These are phyloP conservation scores for Phytophthora tubulina DNA, from an alignment of 352 stramenopile species.

Conservation along the genomic window DNA sequence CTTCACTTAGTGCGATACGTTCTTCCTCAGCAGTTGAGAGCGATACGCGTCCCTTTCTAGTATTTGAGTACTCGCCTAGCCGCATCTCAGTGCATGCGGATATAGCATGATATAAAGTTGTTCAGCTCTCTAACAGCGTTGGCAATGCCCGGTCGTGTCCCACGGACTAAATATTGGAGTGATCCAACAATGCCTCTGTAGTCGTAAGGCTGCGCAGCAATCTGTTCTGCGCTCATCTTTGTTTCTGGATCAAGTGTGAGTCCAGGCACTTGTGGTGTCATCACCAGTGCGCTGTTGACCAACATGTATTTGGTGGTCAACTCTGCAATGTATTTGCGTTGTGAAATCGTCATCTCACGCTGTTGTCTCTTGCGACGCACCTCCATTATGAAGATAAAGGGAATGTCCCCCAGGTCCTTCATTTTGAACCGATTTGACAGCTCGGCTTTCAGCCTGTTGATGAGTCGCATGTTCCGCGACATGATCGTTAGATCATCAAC, in stretches of 20 bases:
- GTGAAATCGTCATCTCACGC: slow-evolving; percentile 13
- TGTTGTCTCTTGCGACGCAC: slow-evolving; percentile 5
- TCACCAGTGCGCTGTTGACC: background rate
- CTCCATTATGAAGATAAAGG: slow-evolving; percentile 11
- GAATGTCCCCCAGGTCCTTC: no score
- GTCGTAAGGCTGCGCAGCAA: slow-evolving; percentile 32
- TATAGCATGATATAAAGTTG: slow-evolving; percentile 43
- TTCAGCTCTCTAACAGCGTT: slow-evolving; percentile 37
- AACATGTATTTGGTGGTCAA: background rate
- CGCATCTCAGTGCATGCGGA: background rate
- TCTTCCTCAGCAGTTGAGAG: no score
- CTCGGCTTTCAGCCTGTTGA: no score
- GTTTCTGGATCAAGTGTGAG: slow-evolving; percentile 21
- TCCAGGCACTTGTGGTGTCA: slow-evolving; percentile 17
- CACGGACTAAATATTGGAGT: slow-evolving; percentile 31
- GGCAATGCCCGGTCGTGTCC: slow-evolving; percentile 20
- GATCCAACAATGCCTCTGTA: slow-evolving; percentile 14
- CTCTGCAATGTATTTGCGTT: slow-evolving; percentile 13
- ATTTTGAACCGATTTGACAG: no score
- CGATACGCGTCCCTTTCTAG: no score
- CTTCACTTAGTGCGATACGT: no score
- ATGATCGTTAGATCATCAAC: slow-evolving; percentile 42
- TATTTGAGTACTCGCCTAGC: no score
- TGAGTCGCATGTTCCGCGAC: slow-evolving; percentile 1
- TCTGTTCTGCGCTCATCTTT: slow-evolving; percentile 25